Conservation (phyloP, 352 stramenopile genomes). For the Globisporangium viniferum region DNA sequence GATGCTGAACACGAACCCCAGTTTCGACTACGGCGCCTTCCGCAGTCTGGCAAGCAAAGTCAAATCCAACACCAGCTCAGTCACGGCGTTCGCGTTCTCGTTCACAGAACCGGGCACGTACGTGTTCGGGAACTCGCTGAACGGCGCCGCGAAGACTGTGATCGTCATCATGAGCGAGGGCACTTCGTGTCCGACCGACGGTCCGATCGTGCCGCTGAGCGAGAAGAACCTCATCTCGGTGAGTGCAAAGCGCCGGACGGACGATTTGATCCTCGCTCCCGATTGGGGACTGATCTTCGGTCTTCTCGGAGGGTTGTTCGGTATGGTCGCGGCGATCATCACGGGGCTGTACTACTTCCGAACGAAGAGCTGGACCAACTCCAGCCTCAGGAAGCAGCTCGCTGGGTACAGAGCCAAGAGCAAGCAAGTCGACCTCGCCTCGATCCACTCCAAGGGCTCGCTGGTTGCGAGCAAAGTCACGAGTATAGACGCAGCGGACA, state of each 20-base stretch:
- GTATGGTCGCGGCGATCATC: conserved; percentile 72
- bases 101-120: conserved; percentile 86
- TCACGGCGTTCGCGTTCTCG: conserved; percentile 86
- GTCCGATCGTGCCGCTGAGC: conserved; percentile 77
- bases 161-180: conserved; percentile 78
- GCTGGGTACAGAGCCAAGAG: conserved; percentile 47
- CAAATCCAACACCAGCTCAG: conserved; percentile 48
- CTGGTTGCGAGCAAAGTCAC: conserved; percentile 38
- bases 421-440: conserved; percentile 50
- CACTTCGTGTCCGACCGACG: conserved; percentile 74
- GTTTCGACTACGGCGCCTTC: conserved; percentile 91
- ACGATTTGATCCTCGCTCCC: conserved; percentile 85
- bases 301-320: conserved; percentile 72
- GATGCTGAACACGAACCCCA: conserved; percentile 92
- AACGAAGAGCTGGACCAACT: conserved; percentile 72
- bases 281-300: conserved; percentile 86
- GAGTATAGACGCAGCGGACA: not conserved
- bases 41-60: conserved; percentile 59
- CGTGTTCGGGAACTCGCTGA: conserved; percentile 85
- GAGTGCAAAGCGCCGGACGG: conserved; percentile 68
- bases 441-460: conserved; percentile 71
- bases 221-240: conserved; percentile 86
- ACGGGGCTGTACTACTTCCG: conserved; percentile 81
- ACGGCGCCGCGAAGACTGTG: conserved; percentile 63
- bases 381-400: conserved; percentile 26